These are phyloP conservation scores for Aureobasidium namibiae DNA, from an alignment of 2,329 filamentous ascomycete genomes.

Conservation along the genomic window DNA sequence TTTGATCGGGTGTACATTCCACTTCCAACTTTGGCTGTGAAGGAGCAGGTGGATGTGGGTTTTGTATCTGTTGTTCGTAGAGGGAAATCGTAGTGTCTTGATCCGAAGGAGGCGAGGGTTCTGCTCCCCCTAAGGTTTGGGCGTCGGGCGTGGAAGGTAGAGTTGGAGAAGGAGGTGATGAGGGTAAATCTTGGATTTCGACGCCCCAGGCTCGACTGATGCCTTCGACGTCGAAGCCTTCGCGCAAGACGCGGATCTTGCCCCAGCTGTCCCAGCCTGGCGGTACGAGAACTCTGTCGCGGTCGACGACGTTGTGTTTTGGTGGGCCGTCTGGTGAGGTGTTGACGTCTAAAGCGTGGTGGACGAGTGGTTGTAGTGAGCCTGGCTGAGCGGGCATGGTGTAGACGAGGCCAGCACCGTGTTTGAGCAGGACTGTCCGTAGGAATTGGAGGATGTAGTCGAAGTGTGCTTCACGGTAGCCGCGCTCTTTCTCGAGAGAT, in stretches of 20 bases:
- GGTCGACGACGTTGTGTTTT: slow-evolving; percentile 47
- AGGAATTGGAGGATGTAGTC: slow-evolving; percentile 92
- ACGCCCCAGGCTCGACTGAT: slow-evolving; percentile 68
- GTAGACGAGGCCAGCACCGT: slow-evolving; percentile 55
- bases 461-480: slow-evolving; percentile 95
- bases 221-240: slow-evolving; percentile 84
- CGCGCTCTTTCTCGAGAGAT: slow-evolving; percentile 74
- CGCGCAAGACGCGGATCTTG: slow-evolving; percentile 85
- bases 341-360: slow-evolving; percentile 78
- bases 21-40: slow-evolving; percentile 25
- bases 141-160: neutral
- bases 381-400: slow-evolving; percentile 54
- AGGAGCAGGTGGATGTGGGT: slow-evolving; percentile 24
- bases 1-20: slow-evolving; percentile 26
- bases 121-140: slow-evolving; percentile 11
- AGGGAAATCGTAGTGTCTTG: slow-evolving; percentile 19
- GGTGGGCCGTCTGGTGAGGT: slow-evolving; percentile 53
- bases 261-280: slow-evolving; percentile 99
- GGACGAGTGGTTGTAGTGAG: slow-evolving; percentile 69
- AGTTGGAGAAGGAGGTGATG: neutral
- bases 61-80: slow-evolving; percentile 24
- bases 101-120: slow-evolving; percentile 14
- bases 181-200: slow-evolving; percentile 14
- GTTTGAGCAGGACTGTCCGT: slow-evolving; percentile 66
- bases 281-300: slow-evolving; percentile 93